Conservation (phyloP, 1,284 basidiomycete genomes). For the Fistulinella staudtii region DNA sequence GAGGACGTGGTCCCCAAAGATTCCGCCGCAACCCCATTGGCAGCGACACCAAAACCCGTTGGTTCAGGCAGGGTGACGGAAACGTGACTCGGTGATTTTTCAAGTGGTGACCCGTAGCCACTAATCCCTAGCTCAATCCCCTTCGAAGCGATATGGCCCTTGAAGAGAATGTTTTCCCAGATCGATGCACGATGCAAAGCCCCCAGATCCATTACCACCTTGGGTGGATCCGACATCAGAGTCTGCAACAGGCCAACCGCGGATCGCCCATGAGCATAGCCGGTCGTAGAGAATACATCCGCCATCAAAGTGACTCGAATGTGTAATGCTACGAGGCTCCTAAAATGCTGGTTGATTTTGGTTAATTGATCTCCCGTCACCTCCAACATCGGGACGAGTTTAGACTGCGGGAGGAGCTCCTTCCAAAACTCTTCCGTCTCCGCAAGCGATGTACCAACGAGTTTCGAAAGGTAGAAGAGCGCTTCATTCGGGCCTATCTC, state of each 20-base stretch:
- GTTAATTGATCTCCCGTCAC: conserved; percentile 43
- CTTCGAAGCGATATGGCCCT: conserved; percentile 51
- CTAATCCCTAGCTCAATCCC: conserved; percentile 45
- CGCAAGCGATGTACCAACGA: conserved; percentile 69
- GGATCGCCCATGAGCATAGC: conserved; percentile 78
- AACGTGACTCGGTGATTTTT: conserved; percentile 42
- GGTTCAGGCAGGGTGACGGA: conserved; percentile 39
- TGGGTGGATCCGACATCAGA: conserved; percentile 63
- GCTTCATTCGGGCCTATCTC: conserved; percentile 83
- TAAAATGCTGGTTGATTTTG: conserved; percentile 66
- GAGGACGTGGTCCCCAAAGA: conserved; percentile 19
- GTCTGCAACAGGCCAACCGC: conserved; percentile 75
- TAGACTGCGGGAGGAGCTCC: conserved; percentile 48
- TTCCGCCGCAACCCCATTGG: conserved; percentile 42
- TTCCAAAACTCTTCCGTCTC: conserved; percentile 76
- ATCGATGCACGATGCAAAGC: conserved; percentile 78
- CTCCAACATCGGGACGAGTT: conserved; percentile 59
- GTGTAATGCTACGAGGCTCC: conserved; percentile 74
- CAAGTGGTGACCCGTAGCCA: conserved; percentile 40
- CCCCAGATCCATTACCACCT: conserved; percentile 75
- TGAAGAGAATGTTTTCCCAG: conserved; percentile 85
- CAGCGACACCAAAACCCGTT: conserved; percentile 27
- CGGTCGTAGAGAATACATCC: conserved; percentile 85
- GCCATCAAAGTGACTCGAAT: conserved; percentile 81
- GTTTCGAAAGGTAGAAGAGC: conserved; percentile 65